phyloP scores from a whole-genome alignment of 2,329 filamentous ascomycete species.

The Colletotrichum chlorophyti region DNA sequence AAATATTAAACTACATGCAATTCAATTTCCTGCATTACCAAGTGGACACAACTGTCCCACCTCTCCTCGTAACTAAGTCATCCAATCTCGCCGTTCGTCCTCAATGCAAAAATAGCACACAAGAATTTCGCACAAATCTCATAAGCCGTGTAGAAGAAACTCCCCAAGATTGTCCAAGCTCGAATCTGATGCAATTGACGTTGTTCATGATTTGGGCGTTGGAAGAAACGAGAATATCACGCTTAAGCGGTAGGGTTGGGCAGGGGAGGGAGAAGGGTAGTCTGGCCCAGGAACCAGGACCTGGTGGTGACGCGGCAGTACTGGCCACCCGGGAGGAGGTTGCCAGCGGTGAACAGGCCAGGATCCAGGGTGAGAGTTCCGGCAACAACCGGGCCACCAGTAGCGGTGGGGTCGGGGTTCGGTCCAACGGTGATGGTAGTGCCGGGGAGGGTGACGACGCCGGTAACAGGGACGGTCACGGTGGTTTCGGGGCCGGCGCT shows the following conservation, averaged over 20 bases:
- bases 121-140: constrained; percentile 7
- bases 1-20: constrained; percentile 15
- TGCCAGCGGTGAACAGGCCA: constrained; percentile 18
- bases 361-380: constrained; percentile 18
- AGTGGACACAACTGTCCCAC: constrained; percentile 2
- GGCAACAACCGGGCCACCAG: neutral
- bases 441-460: constrained; percentile 2
- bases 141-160: neutral
- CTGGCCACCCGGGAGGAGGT: neutral
- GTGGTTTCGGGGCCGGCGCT: constrained; percentile 6
- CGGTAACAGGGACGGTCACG: constrained; percentile 6
- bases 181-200: constrained; percentile 9
- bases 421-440: neutral
- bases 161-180: neutral
- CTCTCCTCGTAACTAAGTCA: too few relatives aligned
- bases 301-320: constrained; percentile 16
- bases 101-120: constrained; percentile 4
- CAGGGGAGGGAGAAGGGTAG: constrained; percentile 8
- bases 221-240: neutral
- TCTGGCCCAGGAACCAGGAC: constrained; percentile 16
- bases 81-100: too few relatives aligned
- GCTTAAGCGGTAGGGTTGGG: constrained; percentile 3
- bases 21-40: constrained; percentile 14
- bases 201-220: constrained; percentile 9
- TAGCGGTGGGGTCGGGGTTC: neutral